phyloP scores from a whole-genome alignment of 2,329 filamentous ascomycete genomes.

The Verticillium isaacii region DNA sequence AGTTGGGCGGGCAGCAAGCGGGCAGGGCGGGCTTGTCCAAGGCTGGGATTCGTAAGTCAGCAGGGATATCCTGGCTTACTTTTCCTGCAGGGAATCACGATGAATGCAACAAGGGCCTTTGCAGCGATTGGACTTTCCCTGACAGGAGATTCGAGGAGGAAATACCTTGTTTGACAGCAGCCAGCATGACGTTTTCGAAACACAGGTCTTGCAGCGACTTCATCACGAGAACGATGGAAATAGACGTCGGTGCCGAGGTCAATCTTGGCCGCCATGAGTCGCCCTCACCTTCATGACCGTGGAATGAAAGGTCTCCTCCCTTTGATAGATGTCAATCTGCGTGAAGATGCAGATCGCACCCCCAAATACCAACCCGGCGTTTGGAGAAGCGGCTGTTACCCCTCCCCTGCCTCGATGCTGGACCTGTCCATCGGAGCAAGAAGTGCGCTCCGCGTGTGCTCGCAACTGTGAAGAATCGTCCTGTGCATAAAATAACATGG shows the following conservation, averaged over 20 bases:
- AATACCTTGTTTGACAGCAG: neutral
- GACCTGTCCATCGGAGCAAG: too few relatives aligned
- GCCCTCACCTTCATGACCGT: too few relatives aligned
- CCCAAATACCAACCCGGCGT: too few relatives aligned
- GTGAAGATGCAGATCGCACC: too few relatives aligned
- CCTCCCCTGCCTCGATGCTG: too few relatives aligned
- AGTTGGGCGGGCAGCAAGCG: too few relatives aligned
- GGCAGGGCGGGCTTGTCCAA: neutral
- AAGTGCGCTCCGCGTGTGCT: too few relatives aligned
- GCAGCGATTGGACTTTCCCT: neutral
- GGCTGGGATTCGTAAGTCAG: neutral
- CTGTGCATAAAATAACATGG: too few relatives aligned
- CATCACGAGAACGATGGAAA: neutral
- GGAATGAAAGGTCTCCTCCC: too few relatives aligned
- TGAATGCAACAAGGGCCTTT: neutral
- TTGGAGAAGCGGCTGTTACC: too few relatives aligned
- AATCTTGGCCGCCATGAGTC: neutral
- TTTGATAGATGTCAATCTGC: too few relatives aligned
- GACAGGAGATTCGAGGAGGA: neutral
- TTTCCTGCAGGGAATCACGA: neutral
- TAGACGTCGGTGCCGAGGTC: neutral
- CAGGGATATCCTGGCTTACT: neutral
- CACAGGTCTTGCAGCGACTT: neutral
- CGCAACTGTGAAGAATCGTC: too few relatives aligned
- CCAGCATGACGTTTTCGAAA: neutral